These are phyloP conservation scores for Moesziomyces globuligerus DNA, from an alignment of 1,284 basidiomycete genomes.

Conservation along the genomic window DNA sequence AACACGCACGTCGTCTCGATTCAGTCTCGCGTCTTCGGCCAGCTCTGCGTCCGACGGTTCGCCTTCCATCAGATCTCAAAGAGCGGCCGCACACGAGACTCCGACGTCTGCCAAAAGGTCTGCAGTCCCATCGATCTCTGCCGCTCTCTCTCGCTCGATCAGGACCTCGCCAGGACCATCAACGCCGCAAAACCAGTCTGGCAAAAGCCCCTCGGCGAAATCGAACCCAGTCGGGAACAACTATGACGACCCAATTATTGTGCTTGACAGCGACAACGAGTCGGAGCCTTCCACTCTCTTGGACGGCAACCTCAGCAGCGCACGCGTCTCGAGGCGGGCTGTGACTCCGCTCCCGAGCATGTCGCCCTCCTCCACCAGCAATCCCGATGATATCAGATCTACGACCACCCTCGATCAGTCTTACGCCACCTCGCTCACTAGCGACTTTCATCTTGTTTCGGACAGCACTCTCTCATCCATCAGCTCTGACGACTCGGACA, in stretches of 20 bases:
- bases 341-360: neutral
- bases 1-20: constrained; percentile 3
- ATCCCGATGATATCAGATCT: constrained; percentile 9
- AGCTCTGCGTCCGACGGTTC: constrained; percentile 2
- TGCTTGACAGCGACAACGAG: constrained; percentile 24
- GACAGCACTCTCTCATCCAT: constrained; percentile 30
- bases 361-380: constrained; percentile 2
- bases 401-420: constrained; percentile 18
- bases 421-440: constrained; percentile 28
- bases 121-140: neutral
- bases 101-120: neutral
- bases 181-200: neutral
- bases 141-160: neutral
- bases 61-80: neutral
- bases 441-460: constrained; percentile 19
- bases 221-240: neutral
- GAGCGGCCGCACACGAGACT: neutral
- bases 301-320: too few relatives aligned
- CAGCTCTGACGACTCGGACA: constrained; percentile 30
- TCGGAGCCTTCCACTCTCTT: neutral
- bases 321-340: neutral
- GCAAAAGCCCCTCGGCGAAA: neutral
- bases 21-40: constrained; percentile 6
- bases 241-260: constrained; percentile 14
- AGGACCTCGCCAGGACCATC: neutral